Base-by-base conservation (phyloP, 2,329 filamentous ascomycete species). In the Plectosphaerella cucumerina region DNA sequence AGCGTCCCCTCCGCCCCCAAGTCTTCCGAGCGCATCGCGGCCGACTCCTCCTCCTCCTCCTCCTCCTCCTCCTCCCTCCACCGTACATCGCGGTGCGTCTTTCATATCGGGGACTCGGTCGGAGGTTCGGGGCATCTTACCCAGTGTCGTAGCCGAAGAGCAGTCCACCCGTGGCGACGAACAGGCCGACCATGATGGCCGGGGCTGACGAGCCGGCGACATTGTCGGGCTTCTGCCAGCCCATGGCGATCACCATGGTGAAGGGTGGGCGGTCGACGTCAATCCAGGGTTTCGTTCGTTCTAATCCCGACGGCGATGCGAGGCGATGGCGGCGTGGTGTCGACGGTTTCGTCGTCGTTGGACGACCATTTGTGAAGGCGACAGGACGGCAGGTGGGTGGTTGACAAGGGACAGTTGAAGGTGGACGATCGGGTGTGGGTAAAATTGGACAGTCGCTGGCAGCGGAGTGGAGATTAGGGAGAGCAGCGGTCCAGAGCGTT, bases 181-280 rank as follows among this genome's bases (percentile, higher is more conserved):
- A 87, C 59, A 86, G 72, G 56, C 84, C 84, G 68, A 88, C 80
- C 79, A 88, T 83, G 68, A 87, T 86, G 62, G 84, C 84, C 60
- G 83, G 84, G 65, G 83, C 84, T 63, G 86, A 84, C 62, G 84
- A 86, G 67, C 86, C 86, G 65, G 85, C 81, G 68, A 87, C 84
- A 77, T 86, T 86, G 71, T 86, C 82, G 68, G 86, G 86, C 74
- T 87, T 89, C 61, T 82, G 84, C 83, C 82, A 86, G 72, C 81
- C 80, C 80, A 84, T 84, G 80, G 80, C 80, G 67, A 79, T 77
- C 65, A 79, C 79, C 80, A 83, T 84, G 78, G 77, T 75, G 73
- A 69, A 70, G 58, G 60, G 66, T 35, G 62, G 60, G 62, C 65
- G 66, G 65, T 60, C 57, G 65, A 69, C 72, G 71, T 81, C 78